These are phyloP conservation scores for Tricholoma sp. DNA, from an alignment of 768 basidiomycete genomes.

Conservation along the genomic window DNA sequence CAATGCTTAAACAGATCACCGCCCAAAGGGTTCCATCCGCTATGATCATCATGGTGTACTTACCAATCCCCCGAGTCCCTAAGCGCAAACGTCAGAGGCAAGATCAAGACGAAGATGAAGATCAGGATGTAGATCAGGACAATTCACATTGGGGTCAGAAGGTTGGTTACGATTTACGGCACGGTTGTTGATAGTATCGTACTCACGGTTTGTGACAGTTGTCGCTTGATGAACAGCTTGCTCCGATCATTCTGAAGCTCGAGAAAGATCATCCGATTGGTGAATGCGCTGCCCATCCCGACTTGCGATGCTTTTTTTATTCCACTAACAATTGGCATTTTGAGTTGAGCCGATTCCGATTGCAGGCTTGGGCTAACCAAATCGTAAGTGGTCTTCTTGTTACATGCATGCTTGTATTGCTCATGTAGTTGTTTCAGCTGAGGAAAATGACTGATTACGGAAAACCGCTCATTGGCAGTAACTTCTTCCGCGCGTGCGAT, in stretches of 20 bases:
- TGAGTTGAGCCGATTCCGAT: background rate
- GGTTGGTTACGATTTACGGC: background rate
- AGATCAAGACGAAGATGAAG: background rate
- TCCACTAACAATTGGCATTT: conserved; percentile 3
- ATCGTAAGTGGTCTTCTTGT: too few relatives aligned
- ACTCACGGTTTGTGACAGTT: conserved; percentile 1
- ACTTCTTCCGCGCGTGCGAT: too few relatives aligned
- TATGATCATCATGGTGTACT: too few relatives aligned
- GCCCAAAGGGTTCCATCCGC: background rate
- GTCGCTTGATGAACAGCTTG: background rate
- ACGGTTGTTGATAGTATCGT: background rate
- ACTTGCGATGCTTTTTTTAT: background rate
- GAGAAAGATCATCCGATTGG: background rate
- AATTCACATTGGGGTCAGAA: conserved; percentile 4
- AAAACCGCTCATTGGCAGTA: too few relatives aligned
- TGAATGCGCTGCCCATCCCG: background rate
- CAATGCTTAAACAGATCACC: conserved; percentile 1
- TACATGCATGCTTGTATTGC: too few relatives aligned
- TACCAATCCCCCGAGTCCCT: background rate
- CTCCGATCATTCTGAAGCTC: background rate
- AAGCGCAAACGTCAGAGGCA: background rate
- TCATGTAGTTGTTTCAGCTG: too few relatives aligned
- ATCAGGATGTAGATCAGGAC: background rate
- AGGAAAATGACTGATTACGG: too few relatives aligned
- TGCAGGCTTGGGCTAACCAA: conserved; percentile 1